A percentile compares a stretch with the other conserved stretches of the same genome.
phyloP scores from a whole-genome alignment of 2,329 filamentous ascomycete genomes.

The Ceratocystis diversiconidia region DNA sequence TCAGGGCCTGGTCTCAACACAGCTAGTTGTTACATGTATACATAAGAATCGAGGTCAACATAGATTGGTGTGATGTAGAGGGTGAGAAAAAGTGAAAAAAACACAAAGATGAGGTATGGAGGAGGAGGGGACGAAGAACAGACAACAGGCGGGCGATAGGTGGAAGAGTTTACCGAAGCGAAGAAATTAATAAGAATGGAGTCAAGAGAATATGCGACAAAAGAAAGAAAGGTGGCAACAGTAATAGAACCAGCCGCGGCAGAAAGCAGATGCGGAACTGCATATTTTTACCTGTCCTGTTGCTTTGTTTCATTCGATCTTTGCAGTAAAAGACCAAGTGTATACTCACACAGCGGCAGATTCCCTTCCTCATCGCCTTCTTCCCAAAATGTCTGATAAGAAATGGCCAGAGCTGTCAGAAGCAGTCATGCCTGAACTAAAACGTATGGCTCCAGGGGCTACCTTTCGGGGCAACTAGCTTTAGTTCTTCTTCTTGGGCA shows the following conservation, averaged over 20 bases:
- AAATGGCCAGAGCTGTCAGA: background rate
- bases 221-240: background rate
- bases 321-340: background rate
- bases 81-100: background rate
- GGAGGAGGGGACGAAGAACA: background rate
- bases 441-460: no score
- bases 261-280: background rate
- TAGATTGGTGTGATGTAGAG: background rate
- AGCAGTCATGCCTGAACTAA: background rate
- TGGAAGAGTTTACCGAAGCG: no score
- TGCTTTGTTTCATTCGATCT: background rate
- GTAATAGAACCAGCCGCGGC: background rate
- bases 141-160: no score
- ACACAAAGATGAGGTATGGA: background rate
- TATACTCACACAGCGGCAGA: background rate
- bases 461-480: background rate
- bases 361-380: background rate
- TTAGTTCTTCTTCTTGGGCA: conserved; percentile 34
- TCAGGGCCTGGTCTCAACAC: background rate
- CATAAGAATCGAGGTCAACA: conserved; percentile 8
- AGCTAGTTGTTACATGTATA: conserved; percentile 5
- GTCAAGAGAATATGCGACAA: background rate
- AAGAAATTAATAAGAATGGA: conserved; percentile 4
- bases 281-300: no score
- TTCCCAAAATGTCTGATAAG: background rate